A percentile compares a stretch with the other conserved stretches of the same genome.
These are phyloP conservation scores for Mycena maculata DNA, from an alignment of 768 basidiomycete genomes.

Conservation along the genomic window DNA sequence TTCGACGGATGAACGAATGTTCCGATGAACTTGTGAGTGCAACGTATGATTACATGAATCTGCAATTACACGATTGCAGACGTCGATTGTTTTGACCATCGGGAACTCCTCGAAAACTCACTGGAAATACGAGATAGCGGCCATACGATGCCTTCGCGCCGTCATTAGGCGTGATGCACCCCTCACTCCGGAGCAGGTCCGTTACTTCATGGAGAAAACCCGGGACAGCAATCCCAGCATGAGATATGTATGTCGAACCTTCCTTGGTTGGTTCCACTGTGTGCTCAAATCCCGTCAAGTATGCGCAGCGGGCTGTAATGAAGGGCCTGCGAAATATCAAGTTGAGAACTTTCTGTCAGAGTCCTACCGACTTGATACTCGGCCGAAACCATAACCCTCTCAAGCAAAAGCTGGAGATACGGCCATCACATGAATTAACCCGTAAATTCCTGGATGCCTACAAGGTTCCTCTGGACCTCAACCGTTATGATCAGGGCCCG, in stretches of 20 bases:
- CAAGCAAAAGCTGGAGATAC: conserved; percentile 59
- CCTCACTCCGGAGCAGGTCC: conserved; percentile 58
- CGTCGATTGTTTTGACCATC: conserved; percentile 61
- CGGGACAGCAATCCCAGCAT: conserved; percentile 75
- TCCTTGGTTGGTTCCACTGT: neutral
- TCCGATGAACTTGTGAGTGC: conserved; percentile 57
- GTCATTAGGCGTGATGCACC: conserved; percentile 75
- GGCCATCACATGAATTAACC: conserved; percentile 65
- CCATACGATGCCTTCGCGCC: conserved; percentile 74
- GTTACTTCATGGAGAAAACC: conserved; percentile 69
- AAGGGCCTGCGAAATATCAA: conserved; percentile 84
- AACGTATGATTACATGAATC: neutral
- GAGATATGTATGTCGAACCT: conserved; percentile 65
- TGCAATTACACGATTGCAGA: conserved; percentile 43
- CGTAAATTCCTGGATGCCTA: conserved; percentile 66
- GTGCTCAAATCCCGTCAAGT: conserved; percentile 51
- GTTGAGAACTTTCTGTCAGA: conserved; percentile 74
- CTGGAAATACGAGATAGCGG: conserved; percentile 83
- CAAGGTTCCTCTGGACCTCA: conserved; percentile 58
- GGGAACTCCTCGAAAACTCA: conserved; percentile 74
- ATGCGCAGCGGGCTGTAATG: conserved; percentile 79
- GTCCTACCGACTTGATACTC: conserved; percentile 68
- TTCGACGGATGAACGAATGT: conserved; percentile 54
- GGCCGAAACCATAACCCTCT: conserved; percentile 77
- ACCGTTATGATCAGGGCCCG: conserved; percentile 52